These are phyloP conservation scores for Lanzia echinophila DNA, from an alignment of 2,329 filamentous ascomycete genomes.

Conservation along the genomic window DNA sequence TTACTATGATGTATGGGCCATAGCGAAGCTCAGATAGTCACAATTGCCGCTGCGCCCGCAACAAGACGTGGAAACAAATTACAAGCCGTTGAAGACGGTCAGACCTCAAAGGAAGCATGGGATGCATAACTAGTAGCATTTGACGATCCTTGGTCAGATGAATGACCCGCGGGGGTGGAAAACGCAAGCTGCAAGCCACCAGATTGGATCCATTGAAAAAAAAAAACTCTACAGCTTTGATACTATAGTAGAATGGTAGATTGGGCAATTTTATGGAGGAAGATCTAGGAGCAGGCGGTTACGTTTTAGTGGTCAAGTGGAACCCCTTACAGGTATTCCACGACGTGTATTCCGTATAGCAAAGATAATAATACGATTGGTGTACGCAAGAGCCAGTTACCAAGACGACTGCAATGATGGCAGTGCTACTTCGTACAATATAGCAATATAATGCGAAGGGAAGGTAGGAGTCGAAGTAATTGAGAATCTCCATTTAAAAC, in stretches of 20 bases:
- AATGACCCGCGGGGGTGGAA: no score
- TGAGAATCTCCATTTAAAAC: neutral
- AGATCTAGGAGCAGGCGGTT: neutral
- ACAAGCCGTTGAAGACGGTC: neutral
- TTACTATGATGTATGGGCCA: conserved; percentile 1
- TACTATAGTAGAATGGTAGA: neutral
- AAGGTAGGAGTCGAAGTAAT: neutral
- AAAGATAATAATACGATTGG: neutral
- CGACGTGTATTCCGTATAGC: neutral
- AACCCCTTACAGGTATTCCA: neutral
- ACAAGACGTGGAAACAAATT: neutral
- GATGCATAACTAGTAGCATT: neutral
- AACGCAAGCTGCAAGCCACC: neutral
- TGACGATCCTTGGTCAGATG: no score
- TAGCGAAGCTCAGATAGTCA: neutral
- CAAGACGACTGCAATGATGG: neutral
- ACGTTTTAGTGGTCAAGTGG: neutral
- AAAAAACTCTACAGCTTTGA: neutral
- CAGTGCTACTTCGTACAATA: no score
- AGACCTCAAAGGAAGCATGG: neutral
- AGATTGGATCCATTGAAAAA: neutral
- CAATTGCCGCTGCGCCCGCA: conserved; percentile 6
- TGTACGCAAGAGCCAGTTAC: conserved; percentile 3
- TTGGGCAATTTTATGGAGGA: neutral
- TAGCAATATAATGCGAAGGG: neutral